Evolutionary conservation across 2,329 filamentous ascomycete species (phyloP).

Genomic region (Penicillium hesseltinei): DNA sequence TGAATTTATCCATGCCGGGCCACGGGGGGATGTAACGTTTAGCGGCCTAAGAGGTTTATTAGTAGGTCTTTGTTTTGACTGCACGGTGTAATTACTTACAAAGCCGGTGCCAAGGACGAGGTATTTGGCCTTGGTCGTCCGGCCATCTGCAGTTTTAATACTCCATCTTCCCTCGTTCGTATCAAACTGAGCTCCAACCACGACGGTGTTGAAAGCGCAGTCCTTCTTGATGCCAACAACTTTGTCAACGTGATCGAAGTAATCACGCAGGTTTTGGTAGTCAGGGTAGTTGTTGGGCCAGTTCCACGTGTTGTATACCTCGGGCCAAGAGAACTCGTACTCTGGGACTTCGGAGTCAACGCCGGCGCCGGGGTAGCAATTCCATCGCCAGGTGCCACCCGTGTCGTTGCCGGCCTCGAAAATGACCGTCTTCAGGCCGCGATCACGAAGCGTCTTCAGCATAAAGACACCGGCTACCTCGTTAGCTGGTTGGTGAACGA

Average conservation of each 20-base stretch:
- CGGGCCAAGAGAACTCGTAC: conserved; percentile 55
- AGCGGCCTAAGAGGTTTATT: conserved; percentile 23
- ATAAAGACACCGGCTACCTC: conserved; percentile 46
- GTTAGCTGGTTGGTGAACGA: conserved; percentile 59
- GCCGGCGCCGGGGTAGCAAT: conserved; percentile 55
- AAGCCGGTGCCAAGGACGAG: conserved; percentile 51
- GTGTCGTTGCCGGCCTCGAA: conserved; percentile 54
- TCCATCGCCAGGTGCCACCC: conserved; percentile 58
- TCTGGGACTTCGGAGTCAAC: conserved; percentile 56
- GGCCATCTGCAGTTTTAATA: conserved; percentile 45
- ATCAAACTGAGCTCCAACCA: conserved; percentile 45
- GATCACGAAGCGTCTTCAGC: conserved; percentile 14
- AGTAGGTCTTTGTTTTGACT: background rate
- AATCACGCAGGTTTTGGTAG: conserved; percentile 42
- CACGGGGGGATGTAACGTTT: conserved; percentile 46
- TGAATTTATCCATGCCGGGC: conserved; percentile 45
- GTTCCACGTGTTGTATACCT: conserved; percentile 47
- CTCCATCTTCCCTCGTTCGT: conserved; percentile 42
- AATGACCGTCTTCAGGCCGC: conserved; percentile 49
- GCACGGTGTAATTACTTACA: conserved; percentile 8
- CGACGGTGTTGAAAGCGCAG: conserved; percentile 45
- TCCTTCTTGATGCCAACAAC: conserved; percentile 47
- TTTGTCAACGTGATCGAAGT: conserved; percentile 50
- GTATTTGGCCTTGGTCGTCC: conserved; percentile 42
- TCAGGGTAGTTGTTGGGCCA: conserved; percentile 39